Evolutionary conservation across 352 stramenopile species (phyloP), one percentile per base, ranked within the genome.

Genomic region (Phytophthora cactorum): DNA sequence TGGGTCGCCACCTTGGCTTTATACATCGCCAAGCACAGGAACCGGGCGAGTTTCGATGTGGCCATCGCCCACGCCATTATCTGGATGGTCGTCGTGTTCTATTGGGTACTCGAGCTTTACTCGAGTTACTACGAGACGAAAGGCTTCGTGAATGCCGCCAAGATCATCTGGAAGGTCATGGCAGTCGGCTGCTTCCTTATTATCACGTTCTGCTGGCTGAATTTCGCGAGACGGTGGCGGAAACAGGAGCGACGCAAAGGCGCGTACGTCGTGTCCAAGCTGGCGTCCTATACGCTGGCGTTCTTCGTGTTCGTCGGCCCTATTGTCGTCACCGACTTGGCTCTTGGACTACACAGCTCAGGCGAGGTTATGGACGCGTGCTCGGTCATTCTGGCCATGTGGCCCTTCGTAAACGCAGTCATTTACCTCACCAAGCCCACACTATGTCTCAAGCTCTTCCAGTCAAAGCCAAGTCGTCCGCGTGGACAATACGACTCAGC

Each of bases 271-370:
- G 72, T 94, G 22, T 79, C 84, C 63, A 96, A 93, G 71, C 58
- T 96, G 51, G 69, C 91, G 38, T 84, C 83, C 52, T 96, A 92
- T 76, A 87, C 84, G 14, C 63, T 96, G 31, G 76, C 82, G 28
- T 96, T 93, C 66, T 81, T 90, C 29, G 43, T 89, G 8, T 89
- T 92, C 52, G 88, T 96, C 14, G 78, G 74, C 7, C 88, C 88
- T 2, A 90, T 84, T 49, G 79, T 93, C 11, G 67, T 93, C 29
- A 79, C 83, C 22, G 86, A 93, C 68, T 61, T 91, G 29, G 75
- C 77, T 14, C 74, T 74, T 4, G 75, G 82, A 25, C 60, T 90
- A 15, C 71, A 89, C 52, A 74, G 70, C 31, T 59, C 71, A 31
- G 64, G 76, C 38, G 49, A 72, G 9, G 44, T 91, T 52, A 70